Evolutionary conservation across 2,329 filamentous ascomycete species (phyloP), one percentile per base, ranked within the genome.

Genomic region (Fulvia fulva): DNA sequence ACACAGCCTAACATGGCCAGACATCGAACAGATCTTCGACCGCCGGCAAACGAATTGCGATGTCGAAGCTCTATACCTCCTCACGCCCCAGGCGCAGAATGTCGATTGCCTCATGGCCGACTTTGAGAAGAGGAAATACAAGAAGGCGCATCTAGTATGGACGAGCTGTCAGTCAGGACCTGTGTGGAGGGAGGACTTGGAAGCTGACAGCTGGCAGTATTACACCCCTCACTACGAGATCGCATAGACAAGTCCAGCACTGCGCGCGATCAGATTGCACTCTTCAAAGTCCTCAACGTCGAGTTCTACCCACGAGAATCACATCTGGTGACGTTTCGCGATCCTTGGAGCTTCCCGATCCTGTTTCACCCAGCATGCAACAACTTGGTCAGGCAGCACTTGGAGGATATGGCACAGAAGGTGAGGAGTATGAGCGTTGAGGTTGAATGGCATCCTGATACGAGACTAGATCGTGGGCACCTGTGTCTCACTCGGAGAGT

Each of bases 101-200:
- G 88, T 97, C 68, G 93, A 97, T 69, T 97, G 92, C 72, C 80
- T 99, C 49, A 86, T 97, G 77, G 91, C 92, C 70, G 94, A 99
- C 74, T 88, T 97, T 62, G 90, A 96, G 70, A 85, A 87, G 67
- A 83, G 85, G 65, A 86, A 90, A 71, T 99, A 99, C 76, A 83
- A 86, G 65, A 88, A 83, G 68, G 82, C 85, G 52, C 93, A 87
- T 75, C 75, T 99, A 60, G 84, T 97, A 62, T 99, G 94, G 93
- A 96, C 89, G 9, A 83, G 83, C 62, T 76, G 83, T 85, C 68
- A 74, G 79, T 73, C 67, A 51, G 47, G n/a, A 11, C 25, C 21
- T 28, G 23, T 14, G 22, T 19, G 30, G 7, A 30, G 41, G 46
- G 8, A 12, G 51, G 19, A 37, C 45, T 46, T 44, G 51, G 49